Evolutionary conservation across 805 yeast species (phyloP), one percentile per base, ranked within the genome.

Genomic region (Candida nanaspora): DNA sequence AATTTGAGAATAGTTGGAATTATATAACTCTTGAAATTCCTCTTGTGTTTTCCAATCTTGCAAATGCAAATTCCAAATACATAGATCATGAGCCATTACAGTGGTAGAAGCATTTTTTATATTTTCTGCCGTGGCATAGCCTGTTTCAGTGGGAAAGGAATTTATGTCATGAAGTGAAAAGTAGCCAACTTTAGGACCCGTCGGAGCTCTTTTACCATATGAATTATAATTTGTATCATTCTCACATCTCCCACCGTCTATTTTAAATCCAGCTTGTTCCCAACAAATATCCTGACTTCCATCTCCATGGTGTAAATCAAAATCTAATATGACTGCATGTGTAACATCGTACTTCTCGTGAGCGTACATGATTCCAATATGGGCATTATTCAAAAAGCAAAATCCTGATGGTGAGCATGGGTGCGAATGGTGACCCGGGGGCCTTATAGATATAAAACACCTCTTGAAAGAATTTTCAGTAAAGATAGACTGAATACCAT

Each of bases 361-460:
- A 1, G 94, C 94, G 53, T 86, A 86, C 52, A 84, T 89, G 21
- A 83, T 77, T 2, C 83, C 86, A 27, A 86, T 76, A 44, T 86
- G 94, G 0, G 82, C 94, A 52, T 86, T 86, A 61, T 86, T 86
- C 39, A 86, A 66, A 36, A 86, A 60, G 57, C 95, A 86, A 55
- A 86, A 86, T 3, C 95, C 95, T 20, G 88, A 79, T 0, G 95
- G 95, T n/a, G 77, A 72, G 42, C 82, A 78, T 0, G 87, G 82
- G 51, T 84, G 93, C 20, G 87, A 80, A 59, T 86, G 95, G 55
- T 86, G 95, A 3, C 95, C 95, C 1, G 94, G 93, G 1, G 93
- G 93, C 38, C 93, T 66, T 33, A 84, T 74, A 1, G 79, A 78
- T 0, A 80, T 80, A 61, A 84, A 84, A 2, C 82, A 80, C 34